Base-by-base conservation (phyloP, 345 rosid species). In the Brassica cretica region DNA sequence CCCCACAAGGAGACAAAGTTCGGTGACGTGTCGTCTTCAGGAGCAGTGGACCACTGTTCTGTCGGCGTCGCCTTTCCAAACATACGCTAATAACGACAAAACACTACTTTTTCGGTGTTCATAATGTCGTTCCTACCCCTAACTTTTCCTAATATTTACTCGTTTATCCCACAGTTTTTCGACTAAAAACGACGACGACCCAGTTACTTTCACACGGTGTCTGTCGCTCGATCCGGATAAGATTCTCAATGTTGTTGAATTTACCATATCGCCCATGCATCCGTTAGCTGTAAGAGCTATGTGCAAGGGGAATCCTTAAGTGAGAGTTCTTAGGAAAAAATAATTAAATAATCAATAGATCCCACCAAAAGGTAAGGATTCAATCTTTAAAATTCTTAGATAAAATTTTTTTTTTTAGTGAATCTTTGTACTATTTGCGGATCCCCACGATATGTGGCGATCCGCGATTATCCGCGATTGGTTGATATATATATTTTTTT, bases 1-100 rank as follows among this genome's bases (percentile, higher is more conserved):
- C 56, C 56, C 56, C 18, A n/a, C 18, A 49, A 49, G 18, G 56
- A 49, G 56, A 49, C 56, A 49, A 49, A 49, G 18, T 49, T 49
- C 56, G 18, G 18, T 49, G 56, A 49, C 56, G 56, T 49, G 56
- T 49, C 56, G 16, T 49, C 56, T 49, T 49, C 56, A 49, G 56
- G 18, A 49, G 56, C 56, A 49, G 15, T 49, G 19, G 8, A 49
- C 56, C 56, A 14, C 56, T 49, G 56, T n/a, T n/a, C 56, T 49
- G 56, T 49, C 56, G 56, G 56, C 56, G 56, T 49, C 56, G 56
- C 56, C 56, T 49, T 49, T 49, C 56, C 56, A 49, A 12, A 49
- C 56, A 49, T n/a, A 49, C 18, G 16, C 56, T 5, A 49, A 49
- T 49, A 49, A 49, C 56, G 56, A 49, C 56, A 49, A 49, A 49